Evolutionary conservation across 2,329 filamentous ascomycete genomes (phyloP).

Genomic region (Passalora sequoiae): DNA sequence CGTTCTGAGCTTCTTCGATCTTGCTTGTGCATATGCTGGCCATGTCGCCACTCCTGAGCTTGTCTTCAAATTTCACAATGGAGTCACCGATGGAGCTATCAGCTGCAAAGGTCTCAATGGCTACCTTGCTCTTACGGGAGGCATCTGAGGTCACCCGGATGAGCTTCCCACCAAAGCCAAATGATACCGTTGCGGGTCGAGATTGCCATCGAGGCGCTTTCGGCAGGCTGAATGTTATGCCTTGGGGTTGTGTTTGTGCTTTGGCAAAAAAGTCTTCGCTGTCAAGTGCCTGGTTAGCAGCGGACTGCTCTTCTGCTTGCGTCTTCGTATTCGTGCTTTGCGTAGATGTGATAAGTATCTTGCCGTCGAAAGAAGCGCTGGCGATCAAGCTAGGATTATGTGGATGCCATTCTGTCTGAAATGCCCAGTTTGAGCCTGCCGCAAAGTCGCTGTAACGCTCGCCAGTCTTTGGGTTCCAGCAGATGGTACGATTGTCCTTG

Average conservation of each 20-base stretch:
- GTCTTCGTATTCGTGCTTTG: slow-evolving; percentile 83
- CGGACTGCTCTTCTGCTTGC: slow-evolving; percentile 57
- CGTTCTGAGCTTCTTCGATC: slow-evolving; percentile 67
- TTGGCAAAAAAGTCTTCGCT: slow-evolving; percentile 96
- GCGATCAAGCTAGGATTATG: slow-evolving; percentile 87
- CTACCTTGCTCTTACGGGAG: slow-evolving; percentile 64
- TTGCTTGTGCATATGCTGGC: slow-evolving; percentile 73
- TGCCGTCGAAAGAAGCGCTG: slow-evolving; percentile 94
- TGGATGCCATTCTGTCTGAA: slow-evolving; percentile 90
- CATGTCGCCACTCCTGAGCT: slow-evolving; percentile 72
- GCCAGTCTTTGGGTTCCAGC: slow-evolving; percentile 94
- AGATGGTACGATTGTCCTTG: slow-evolving; percentile 91
- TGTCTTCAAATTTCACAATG: slow-evolving; percentile 80
- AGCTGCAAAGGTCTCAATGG: slow-evolving; percentile 81
- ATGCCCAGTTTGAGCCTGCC: slow-evolving; percentile 98
- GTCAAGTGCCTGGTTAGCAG: slow-evolving; percentile 64
- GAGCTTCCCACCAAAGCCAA: slow-evolving; percentile 92
- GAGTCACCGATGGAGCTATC: slow-evolving; percentile 79
- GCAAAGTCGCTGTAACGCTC: slow-evolving; percentile 86
- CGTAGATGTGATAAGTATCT: slow-evolving; percentile 86
- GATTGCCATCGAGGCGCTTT: slow-evolving; percentile 90
- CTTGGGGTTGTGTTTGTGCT: slow-evolving; percentile 85
- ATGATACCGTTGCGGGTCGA: slow-evolving; percentile 76
- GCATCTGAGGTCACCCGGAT: slow-evolving; percentile 69
- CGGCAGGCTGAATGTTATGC: slow-evolving; percentile 76